phyloP scores from a whole-genome alignment of 371 early-diverging fungal species.

The Syncephalis plumigaleata region DNA sequence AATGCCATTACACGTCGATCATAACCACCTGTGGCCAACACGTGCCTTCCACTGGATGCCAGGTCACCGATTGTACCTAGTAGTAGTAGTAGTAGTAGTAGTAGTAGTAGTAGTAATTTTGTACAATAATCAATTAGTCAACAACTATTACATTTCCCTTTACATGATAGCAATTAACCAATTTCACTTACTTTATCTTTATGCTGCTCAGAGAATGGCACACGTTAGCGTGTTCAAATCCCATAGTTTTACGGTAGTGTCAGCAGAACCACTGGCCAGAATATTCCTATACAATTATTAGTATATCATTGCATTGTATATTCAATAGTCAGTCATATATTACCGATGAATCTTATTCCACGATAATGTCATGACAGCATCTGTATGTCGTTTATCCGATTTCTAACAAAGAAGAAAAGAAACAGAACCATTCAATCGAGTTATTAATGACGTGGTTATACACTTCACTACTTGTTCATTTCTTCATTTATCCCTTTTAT shows the following conservation, averaged over 20 bases:
- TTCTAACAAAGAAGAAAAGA: conserved; percentile 17
- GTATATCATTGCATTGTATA: no score
- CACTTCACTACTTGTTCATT: no score
- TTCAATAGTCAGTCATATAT: neutral
- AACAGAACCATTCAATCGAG: neutral
- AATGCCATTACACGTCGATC: conserved; percentile 69
- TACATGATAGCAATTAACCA: conserved; percentile 2
- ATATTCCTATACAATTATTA: conserved; percentile 32
- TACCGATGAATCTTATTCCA: conserved; percentile 76
- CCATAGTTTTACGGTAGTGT: conserved; percentile 93
- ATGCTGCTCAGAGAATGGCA: conserved; percentile 71
- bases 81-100: neutral
- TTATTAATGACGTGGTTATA: no score
- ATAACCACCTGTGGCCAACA: conserved; percentile 75
- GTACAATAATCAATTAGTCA: no score
- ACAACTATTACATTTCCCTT: no score
- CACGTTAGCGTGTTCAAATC: conserved; percentile 57
- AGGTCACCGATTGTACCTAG: conserved; percentile 61
- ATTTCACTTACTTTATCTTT: conserved; percentile 44
- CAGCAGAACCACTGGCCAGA: conserved; percentile 82
- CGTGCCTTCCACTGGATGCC: conserved; percentile 82
- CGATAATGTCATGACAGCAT: conserved; percentile 80
- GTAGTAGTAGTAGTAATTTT: no score
- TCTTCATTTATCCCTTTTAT: neutral
- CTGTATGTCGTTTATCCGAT: conserved; percentile 68